Conservation (phyloP, 768 basidiomycete species). For the Boletales sp. region DNA sequence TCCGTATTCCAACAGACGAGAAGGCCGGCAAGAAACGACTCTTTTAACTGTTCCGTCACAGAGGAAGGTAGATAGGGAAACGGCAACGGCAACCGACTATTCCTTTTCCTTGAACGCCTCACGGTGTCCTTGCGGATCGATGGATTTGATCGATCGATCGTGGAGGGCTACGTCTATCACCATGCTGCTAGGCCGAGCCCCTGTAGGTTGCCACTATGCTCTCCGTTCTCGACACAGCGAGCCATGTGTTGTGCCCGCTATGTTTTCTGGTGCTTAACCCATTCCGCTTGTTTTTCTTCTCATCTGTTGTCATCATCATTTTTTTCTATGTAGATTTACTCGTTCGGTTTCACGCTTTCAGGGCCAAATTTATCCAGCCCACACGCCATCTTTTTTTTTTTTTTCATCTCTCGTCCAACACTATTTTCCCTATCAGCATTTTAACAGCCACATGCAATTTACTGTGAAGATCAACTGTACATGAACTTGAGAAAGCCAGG, state of each 20-base stretch:
- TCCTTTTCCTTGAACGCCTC: slow-evolving; percentile 7
- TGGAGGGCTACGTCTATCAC: neutral
- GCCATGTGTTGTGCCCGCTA: neutral
- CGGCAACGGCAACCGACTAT: neutral
- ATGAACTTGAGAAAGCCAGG: neutral
- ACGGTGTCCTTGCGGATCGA: slow-evolving; percentile 14
- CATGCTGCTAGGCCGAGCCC: neutral
- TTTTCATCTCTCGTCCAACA: slow-evolving; percentile 3
- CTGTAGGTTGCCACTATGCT: too few species aligned
- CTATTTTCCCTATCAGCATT: slow-evolving; percentile 1
- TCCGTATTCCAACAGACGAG: slow-evolving; percentile 71
- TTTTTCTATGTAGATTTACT: slow-evolving; percentile 11
- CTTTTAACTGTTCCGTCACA: slow-evolving; percentile 41
- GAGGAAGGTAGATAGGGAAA: neutral
- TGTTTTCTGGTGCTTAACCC: neutral
- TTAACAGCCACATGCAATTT: neutral
- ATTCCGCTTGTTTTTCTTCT: neutral
- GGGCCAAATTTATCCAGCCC: neutral
- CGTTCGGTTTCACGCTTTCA: neutral
- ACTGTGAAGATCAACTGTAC: slow-evolving; percentile 8
- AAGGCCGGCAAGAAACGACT: slow-evolving; percentile 71
- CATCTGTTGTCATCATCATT: neutral
- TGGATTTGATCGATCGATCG: slow-evolving; percentile 13
- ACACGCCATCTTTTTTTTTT: slow-evolving; percentile 14
- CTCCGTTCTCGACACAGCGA: neutral